Percentiles rank a stretch among this genome's conserved stretches.
Evolutionary conservation across 768 basidiomycete species (phyloP).

Genomic region (Pisolithus marmoratus): DNA sequence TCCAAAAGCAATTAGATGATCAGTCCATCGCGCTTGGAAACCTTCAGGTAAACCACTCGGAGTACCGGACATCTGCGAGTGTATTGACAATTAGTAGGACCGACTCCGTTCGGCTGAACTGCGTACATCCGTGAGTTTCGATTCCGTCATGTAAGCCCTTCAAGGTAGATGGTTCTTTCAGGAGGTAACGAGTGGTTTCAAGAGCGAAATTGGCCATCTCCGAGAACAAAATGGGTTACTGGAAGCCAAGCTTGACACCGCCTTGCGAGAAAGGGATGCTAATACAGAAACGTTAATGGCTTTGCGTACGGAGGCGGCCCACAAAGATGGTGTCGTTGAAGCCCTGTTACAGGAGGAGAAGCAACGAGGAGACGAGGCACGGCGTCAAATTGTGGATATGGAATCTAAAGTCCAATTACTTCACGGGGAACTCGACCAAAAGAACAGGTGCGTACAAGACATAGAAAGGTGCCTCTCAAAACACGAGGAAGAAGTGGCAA

Average conservation of each 20-base stretch:
- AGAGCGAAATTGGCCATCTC: conserved; percentile 12
- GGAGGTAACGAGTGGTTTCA: conserved; percentile 13
- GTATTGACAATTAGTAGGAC: conserved; percentile 13
- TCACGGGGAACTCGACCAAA: conserved; percentile 15
- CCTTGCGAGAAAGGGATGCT: conserved; percentile 5
- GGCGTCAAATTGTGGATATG: conserved; percentile 11
- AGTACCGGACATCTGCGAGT: neutral
- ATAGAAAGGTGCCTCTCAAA: conserved; percentile 19
- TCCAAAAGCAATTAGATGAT: conserved; percentile 58
- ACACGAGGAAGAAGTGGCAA: conserved; percentile 24
- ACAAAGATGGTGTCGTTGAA: conserved; percentile 20
- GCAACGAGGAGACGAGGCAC: conserved; percentile 13
- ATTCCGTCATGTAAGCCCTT: neutral
- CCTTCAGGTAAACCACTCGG: conserved; percentile 33
- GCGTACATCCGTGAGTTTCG: conserved; percentile 12
- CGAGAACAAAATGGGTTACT: conserved; percentile 18
- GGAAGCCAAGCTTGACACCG: conserved; percentile 10
- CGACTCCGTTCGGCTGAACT: conserved; percentile 15
- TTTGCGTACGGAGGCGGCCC: conserved; percentile 20
- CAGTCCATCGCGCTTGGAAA: conserved; percentile 48
- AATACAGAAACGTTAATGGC: conserved; percentile 9
- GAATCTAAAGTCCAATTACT: conserved; percentile 18
- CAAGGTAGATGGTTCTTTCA: conserved; percentile 5
- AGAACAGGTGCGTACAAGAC: conserved; percentile 15
- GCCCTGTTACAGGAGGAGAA: conserved; percentile 20